Evolutionary conservation across 2,329 filamentous ascomycete genomes (phyloP).

Genomic region (Penicillium nordicum): DNA sequence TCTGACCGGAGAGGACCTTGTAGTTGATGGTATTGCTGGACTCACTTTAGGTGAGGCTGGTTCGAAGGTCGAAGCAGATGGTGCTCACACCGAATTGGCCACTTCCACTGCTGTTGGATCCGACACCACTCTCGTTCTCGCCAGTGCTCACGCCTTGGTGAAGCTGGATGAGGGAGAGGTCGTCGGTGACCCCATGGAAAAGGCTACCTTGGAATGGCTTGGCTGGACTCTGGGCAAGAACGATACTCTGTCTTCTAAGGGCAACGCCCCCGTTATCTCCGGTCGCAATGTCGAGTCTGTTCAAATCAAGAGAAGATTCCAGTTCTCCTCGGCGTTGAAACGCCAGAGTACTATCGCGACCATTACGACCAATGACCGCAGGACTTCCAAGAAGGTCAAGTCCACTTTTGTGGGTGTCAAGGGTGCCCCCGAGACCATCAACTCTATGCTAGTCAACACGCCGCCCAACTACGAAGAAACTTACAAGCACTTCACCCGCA

Average conservation of each 20-base stretch:
- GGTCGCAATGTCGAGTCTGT: conserved; percentile 63
- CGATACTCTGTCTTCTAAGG: conserved; percentile 73
- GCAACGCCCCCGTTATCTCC: conserved; percentile 38
- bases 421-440: conserved; percentile 94
- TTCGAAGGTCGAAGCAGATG: conserved; percentile 68
- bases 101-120: conserved; percentile 67
- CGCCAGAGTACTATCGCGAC: conserved; percentile 92
- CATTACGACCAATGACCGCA: conserved; percentile 67
- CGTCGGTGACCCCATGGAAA: conserved; percentile 98
- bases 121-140: conserved; percentile 87
- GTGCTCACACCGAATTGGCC: conserved; percentile 76
- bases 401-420: conserved; percentile 94
- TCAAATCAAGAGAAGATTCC: conserved; percentile 94
- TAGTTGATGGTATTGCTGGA: conserved; percentile 94
- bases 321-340: conserved; percentile 95
- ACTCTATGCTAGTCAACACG: conserved; percentile 80
- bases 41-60: conserved; percentile 68
- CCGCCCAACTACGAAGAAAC: conserved; percentile 94
- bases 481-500: conserved; percentile 95
- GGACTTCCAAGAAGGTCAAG: conserved; percentile 70
- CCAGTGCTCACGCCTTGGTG: conserved; percentile 91
- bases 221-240: conserved; percentile 92
- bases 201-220: conserved; percentile 83
- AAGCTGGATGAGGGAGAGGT: conserved; percentile 96
- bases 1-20: conserved; percentile 89